A percentile compares a stretch with the other conserved stretches of the same genome.
phyloP scores from a whole-genome alignment of 2,329 filamentous ascomycete species.

The Metarhizium anisopliae region DNA sequence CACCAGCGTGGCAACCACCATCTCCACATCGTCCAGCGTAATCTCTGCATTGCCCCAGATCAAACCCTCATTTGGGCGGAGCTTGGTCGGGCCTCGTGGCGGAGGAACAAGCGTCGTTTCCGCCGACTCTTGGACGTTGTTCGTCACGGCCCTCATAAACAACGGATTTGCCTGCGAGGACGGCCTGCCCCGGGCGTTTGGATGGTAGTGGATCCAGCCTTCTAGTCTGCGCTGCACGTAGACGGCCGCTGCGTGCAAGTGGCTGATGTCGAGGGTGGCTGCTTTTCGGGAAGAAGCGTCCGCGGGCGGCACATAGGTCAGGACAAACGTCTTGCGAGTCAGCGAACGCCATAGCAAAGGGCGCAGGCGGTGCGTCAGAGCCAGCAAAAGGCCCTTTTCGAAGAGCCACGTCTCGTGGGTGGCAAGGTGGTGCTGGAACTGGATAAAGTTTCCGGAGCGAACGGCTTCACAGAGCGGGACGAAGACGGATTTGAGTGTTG shows the following conservation, averaged over 20 bases:
- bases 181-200: constrained; percentile 22
- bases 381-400: constrained; percentile 64
- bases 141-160: constrained; percentile 42
- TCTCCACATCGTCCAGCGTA: constrained; percentile 61
- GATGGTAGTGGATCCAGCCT: constrained; percentile 39
- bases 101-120: constrained; percentile 38
- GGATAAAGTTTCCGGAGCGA: constrained; percentile 61
- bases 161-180: constrained; percentile 38
- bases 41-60: constrained; percentile 55
- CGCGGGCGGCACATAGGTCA: constrained; percentile 62
- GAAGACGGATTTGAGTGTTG: constrained; percentile 57
- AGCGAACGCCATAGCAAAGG: constrained; percentile 79
- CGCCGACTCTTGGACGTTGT: constrained; percentile 30
- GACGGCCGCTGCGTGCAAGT: constrained; percentile 54
- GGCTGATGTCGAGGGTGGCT: constrained; percentile 64
- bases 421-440: constrained; percentile 62
- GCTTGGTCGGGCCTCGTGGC: constrained; percentile 34
- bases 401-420: constrained; percentile 64
- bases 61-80: constrained; percentile 49
- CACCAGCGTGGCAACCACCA: constrained; percentile 65
- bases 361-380: constrained; percentile 68
- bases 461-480: constrained; percentile 65
- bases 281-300: constrained; percentile 50
- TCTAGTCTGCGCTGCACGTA: constrained; percentile 58
- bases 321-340: constrained; percentile 65